A percentile compares a stretch with the other conserved stretches of the same genome.
Evolutionary conservation across 2,329 filamentous ascomycete species (phyloP).

Genomic region (Aspergillus pseudonomiae): DNA sequence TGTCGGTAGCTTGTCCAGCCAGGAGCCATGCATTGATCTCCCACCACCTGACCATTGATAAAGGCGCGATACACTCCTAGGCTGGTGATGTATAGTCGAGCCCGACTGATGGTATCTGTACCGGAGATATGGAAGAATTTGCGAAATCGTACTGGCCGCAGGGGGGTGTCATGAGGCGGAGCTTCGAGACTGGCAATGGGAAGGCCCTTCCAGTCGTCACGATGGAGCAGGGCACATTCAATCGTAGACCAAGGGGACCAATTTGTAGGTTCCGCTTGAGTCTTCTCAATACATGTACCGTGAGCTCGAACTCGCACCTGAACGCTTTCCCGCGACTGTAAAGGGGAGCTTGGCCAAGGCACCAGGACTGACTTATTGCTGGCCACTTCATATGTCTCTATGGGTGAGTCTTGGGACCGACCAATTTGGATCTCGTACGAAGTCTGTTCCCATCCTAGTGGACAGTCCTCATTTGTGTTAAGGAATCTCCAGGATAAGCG

Average conservation of each 20-base stretch:
- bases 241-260: conserved; percentile 27
- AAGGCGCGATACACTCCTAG: conserved; percentile 52
- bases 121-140: conserved; percentile 31
- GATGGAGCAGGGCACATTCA: conserved; percentile 38
- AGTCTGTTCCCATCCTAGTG: conserved; percentile 28
- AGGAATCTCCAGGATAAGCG: conserved; percentile 33
- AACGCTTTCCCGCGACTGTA: conserved; percentile 24
- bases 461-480: conserved; percentile 5
- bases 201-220: conserved; percentile 35
- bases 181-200: conserved; percentile 19
- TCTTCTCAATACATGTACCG: conserved; percentile 2
- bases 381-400: conserved; percentile 19
- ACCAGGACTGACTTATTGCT: conserved; percentile 27
- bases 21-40: conserved; percentile 37
- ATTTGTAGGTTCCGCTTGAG: conserved; percentile 10
- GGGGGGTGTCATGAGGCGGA: conserved; percentile 23
- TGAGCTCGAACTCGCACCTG: conserved; percentile 22
- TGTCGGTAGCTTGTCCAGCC: conserved; percentile 58
- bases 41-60: conserved; percentile 52
- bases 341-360: conserved; percentile 28
- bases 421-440: conserved; percentile 30
- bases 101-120: conserved; percentile 21
- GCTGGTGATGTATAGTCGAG: conserved; percentile 53
- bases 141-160: conserved; percentile 40
- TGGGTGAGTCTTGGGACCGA: not conserved